phyloP scores from a whole-genome alignment of 495 filamentous ascomycete species.

The Saxophila tyrrhenica region DNA sequence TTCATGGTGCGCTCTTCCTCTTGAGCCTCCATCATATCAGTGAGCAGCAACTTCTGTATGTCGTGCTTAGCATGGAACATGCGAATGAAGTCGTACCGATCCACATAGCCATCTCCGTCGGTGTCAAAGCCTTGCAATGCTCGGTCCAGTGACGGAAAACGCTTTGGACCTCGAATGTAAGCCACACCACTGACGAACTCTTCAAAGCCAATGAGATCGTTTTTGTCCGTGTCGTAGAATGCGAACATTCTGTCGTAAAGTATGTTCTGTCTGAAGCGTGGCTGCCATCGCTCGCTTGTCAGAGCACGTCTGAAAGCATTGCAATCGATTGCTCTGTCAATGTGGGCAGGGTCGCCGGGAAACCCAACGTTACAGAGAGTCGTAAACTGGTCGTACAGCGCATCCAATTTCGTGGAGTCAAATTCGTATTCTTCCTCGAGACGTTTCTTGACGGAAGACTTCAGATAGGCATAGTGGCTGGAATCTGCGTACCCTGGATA shows the following conservation, averaged over 20 bases:
- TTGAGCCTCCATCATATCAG: constrained; percentile 68
- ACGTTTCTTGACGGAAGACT: constrained; percentile 48
- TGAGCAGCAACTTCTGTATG: constrained; percentile 71
- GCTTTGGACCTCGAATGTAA: constrained; percentile 57
- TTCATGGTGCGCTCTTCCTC: constrained; percentile 49
- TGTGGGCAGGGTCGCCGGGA: constrained; percentile 65
- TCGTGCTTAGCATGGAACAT: constrained; percentile 87
- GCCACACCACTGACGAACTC: constrained; percentile 83
- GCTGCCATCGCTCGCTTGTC: constrained; percentile 27
- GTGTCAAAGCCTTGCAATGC: constrained; percentile 62
- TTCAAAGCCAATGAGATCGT: constrained; percentile 84
- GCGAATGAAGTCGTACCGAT: constrained; percentile 78
- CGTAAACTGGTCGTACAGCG: constrained; percentile 90
- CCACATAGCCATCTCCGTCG: constrained; percentile 78
- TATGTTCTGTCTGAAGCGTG: constrained; percentile 63
- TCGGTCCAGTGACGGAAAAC: constrained; percentile 46
- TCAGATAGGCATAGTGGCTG: constrained; percentile 50
- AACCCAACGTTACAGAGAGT: constrained; percentile 81
- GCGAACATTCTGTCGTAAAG: constrained; percentile 93
- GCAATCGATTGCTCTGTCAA: constrained; percentile 75
- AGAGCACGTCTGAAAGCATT: constrained; percentile 86
- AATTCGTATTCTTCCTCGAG: constrained; percentile 63
- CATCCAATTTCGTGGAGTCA: constrained; percentile 75
- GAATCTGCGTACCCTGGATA: constrained; percentile 71
- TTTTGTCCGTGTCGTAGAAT: constrained; percentile 84